phyloP scores from a whole-genome alignment of 2,329 filamentous ascomycete genomes.

The Fusarium hostae region DNA sequence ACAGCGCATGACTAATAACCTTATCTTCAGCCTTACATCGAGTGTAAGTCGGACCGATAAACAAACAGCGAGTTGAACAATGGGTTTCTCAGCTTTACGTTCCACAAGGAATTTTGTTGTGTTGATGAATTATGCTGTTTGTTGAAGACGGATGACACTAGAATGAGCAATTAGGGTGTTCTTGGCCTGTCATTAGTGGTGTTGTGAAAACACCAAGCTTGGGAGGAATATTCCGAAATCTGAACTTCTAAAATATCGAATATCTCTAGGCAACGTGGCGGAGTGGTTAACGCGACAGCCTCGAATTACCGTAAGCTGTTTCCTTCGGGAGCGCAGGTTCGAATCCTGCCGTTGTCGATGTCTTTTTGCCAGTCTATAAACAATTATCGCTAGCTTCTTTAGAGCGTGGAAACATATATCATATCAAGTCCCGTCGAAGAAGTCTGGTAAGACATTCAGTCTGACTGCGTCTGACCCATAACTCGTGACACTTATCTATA shows the following conservation, averaged over 20 bases:
- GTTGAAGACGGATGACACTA: background rate
- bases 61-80: background rate
- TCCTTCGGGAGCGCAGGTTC: slow-evolving; percentile 7
- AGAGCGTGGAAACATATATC: too few species aligned
- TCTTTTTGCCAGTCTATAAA: background rate
- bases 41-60: background rate
- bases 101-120: rapidly evolving
- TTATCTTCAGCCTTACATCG: slow-evolving; percentile 1
- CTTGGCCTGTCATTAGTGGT: background rate
- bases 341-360: slow-evolving; percentile 3
- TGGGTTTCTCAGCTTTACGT: background rate
- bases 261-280: background rate
- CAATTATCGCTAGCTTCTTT: too few species aligned
- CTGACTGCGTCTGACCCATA: too few species aligned
- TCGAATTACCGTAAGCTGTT: background rate
- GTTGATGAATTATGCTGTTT: background rate
- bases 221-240: background rate
- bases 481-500: too few species aligned
- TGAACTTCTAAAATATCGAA: background rate
- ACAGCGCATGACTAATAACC: background rate
- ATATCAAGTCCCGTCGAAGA: too few species aligned
- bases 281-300: slow-evolving; percentile 6
- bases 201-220: rapidly evolving
- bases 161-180: background rate
- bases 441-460: too few species aligned